Evolutionary conservation across 352 stramenopile genomes (phyloP), one percentile per base, ranked within the genome.

Genomic region (Phytopythium oedochilum): DNA sequence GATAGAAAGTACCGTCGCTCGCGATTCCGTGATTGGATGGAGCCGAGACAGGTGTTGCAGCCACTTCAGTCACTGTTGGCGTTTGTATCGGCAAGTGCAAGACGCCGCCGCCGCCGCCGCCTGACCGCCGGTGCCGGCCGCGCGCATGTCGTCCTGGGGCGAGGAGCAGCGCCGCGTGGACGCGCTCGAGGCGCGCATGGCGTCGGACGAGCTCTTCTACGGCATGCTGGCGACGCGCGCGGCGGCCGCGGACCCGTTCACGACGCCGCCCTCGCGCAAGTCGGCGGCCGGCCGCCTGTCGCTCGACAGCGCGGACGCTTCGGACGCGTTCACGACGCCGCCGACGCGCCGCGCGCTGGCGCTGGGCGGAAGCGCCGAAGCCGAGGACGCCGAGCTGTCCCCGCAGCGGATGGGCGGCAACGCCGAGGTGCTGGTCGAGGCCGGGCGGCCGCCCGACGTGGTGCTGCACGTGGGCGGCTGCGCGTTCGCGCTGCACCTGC

Each of bases 391-490:
- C 32, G 3, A 6, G 32, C 15, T 14, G 22, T 32, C 2, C 42
- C 11, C 42, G 22, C 14, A 10, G 42, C 12, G 5, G 42, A 22
- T 28, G 22, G 12, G 22, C 20, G 42, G 42, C 20, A 47, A 18
- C 42, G 23, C 22, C 22, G 42, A 18, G 11, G 61, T 65, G n/a
- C 23, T 49, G 11, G 38, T 46, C 3, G 52, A 57, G 1, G 58
- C 64, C 53, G 55, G n/a, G 10, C 34, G 57, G 15, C 58, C 57
- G 28, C 52, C 64, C 3, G 76, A 90, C 55, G 53, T 81, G 9
- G 48, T 81, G 35, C 50, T 91, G 17, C 75, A 88, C 50, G 63
- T 76, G 0, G 62, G 77, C 25, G 59, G 56, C 26, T 91, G 81
- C 57, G 70, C 74, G 20, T 73, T 91, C 36, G 58, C 58, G 17